A percentile compares a stretch with the other conserved stretches of the same genome.
Conservation (phyloP, 2,329 filamentous ascomycete species). For the Aspergillus pseudoviridinutans region DNA sequence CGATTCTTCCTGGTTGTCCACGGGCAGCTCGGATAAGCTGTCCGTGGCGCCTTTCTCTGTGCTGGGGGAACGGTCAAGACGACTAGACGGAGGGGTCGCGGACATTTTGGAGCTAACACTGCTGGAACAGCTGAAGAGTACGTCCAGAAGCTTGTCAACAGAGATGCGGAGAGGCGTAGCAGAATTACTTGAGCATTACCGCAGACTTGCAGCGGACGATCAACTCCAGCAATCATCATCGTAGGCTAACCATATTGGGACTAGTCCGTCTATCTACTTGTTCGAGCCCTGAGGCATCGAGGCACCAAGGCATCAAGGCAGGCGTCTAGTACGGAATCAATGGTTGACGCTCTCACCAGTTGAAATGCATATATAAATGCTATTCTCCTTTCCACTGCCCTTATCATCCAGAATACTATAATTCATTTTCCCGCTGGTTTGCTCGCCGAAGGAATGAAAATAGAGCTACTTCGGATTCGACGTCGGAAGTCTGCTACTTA, state of each 20-base stretch:
- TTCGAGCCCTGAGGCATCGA: no score
- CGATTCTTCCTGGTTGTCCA: background rate
- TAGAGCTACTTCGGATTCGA: no score
- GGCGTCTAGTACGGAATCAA: no score
- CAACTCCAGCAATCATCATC: background rate
- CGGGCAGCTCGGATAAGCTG: slow-evolving; percentile 3
- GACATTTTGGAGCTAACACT: slow-evolving; percentile 13
- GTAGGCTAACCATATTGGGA: background rate
- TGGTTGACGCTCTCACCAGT: no score
- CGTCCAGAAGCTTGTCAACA: background rate
- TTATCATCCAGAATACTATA: no score
- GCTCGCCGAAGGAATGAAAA: no score
- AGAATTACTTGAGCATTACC: background rate
- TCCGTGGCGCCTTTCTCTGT: slow-evolving; percentile 5
- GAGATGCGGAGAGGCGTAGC: background rate
- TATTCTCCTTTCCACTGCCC: no score
- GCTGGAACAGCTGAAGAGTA: background rate
- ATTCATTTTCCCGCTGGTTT: no score
- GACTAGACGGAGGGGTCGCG: slow-evolving; percentile 1
- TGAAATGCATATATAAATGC: no score
- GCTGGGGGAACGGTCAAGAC: background rate
- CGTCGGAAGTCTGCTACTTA: no score
- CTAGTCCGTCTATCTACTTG: background rate
- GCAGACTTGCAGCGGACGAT: background rate
- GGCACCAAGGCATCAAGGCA: background rate